Percentiles rank a stretch among this genome's conserved stretches.
These are phyloP conservation scores for Aegilops speltoides DNA, from an alignment of 176 grass and related monocot species.

Conservation along the genomic window DNA sequence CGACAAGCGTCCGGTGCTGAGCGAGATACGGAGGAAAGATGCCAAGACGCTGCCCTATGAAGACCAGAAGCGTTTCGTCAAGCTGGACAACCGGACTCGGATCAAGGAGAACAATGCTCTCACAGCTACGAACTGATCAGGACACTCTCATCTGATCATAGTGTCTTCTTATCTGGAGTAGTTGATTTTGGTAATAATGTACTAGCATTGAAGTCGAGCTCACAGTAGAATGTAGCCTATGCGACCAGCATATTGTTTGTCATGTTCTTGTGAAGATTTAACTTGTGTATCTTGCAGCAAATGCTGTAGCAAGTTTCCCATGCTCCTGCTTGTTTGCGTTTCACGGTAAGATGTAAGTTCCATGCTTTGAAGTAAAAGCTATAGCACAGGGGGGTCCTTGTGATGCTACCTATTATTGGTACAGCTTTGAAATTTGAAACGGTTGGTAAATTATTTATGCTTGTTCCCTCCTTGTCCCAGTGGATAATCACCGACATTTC, in stretches of 20 bases:
- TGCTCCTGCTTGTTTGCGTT: no score
- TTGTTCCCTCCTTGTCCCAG: no score
- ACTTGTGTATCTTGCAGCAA: neutral
- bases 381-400: no score
- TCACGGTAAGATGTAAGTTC: no score
- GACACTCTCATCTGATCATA: neutral
- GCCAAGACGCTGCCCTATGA: conserved; percentile 18
- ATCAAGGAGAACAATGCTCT: conserved; percentile 85
- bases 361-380: no score
- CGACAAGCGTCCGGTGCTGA: conserved; percentile 62
- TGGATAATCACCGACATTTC: no score
- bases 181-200: conserved; percentile 11
- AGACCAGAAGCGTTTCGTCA: conserved; percentile 72
- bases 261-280: neutral
- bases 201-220: neutral
- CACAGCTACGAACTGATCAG: conserved; percentile 68
- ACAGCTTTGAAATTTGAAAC: no score
- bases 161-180: neutral
- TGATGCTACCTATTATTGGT: no score
- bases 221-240: neutral
- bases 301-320: neutral
- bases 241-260: neutral
- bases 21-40: conserved; percentile 78
- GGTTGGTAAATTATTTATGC: no score
- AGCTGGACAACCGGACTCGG: conserved; percentile 75